These are phyloP conservation scores for Stevia rebaudiana DNA, from an alignment of 140 eudicot genomes.

Conservation along the genomic window DNA sequence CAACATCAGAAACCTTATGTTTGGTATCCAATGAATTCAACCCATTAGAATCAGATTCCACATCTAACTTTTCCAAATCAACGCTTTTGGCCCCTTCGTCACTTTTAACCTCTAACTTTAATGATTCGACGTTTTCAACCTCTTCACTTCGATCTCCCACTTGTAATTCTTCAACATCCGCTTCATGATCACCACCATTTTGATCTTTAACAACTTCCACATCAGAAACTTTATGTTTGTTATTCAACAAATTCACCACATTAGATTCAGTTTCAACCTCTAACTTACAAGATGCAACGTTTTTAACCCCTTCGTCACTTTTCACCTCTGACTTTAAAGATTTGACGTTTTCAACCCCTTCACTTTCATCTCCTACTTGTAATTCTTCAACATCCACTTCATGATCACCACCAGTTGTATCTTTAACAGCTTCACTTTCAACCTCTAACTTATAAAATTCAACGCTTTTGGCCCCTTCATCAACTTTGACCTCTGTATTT, in stretches of 20 bases:
- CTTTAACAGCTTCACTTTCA: constrained; percentile 28
- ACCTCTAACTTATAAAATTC: constrained; percentile 24
- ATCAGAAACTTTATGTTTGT: constrained; percentile 25
- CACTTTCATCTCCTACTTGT: constrained; percentile 9
- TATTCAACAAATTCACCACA: constrained; percentile 14
- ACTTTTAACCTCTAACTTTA: constrained; percentile 24
- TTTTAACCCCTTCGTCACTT: constrained; percentile 7
- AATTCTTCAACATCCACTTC: constrained; percentile 12
- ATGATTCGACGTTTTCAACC: constrained; percentile 6
- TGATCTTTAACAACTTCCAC: constrained; percentile 16
- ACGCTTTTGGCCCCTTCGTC: background rate
- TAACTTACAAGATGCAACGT: constrained; percentile 1
- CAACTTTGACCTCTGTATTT: constrained; percentile 25
- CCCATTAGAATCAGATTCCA: constrained; percentile 26
- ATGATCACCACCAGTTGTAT: constrained; percentile 12
- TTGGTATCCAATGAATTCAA: constrained; percentile 12
- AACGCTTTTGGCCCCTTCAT: background rate
- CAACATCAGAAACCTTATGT: constrained; percentile 23
- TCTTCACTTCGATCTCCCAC: constrained; percentile 17
- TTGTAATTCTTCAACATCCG: constrained; percentile 16
- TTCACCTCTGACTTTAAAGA: constrained; percentile 20
- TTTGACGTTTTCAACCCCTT: constrained; percentile 8
- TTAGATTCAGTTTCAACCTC: constrained; percentile 31
- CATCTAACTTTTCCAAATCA: constrained; percentile 21
- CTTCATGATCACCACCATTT: constrained; percentile 16